Evolutionary conservation across 2,329 filamentous ascomycete genomes (phyloP), one percentile per base, ranked within the genome.

Genomic region (Exophiala dermatitidis): DNA sequence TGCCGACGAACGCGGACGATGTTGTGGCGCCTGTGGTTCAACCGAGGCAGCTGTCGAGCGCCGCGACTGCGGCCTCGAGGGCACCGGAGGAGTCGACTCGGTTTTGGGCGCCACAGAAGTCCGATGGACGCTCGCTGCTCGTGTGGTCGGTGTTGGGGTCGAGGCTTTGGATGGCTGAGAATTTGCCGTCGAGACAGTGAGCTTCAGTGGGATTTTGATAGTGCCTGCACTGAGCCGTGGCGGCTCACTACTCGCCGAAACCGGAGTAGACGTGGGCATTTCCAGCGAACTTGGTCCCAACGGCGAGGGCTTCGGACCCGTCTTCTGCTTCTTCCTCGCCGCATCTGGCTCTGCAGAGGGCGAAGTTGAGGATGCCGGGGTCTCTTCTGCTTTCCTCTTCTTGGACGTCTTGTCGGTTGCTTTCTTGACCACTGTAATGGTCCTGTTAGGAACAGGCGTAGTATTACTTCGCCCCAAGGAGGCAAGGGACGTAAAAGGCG

Each of bases 361-460:
- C 44, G 63, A 52, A 7, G 62, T 57, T 30, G 63, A 63, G 46
- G 61, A 58, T 6, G 66, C 64, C 2, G 70, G 70, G 19, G 70
- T 70, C 31, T 74, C 68, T 46, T 82, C 79, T 38, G 76, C 70
- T 63, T 82, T 83, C 48, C 80, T 74, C 66, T 83, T 83, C 46
- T 65, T 69, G 37, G 68, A 63, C 29, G 64, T 60, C 54, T 66
- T 67, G 44, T 57, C 57, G 40, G 62, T 57, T 48, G 54, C 56
- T 46, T 65, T 66, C 52, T 65, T 61, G 43, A 58, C 61, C 30
- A 58, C 52, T 44, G 54, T 53, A 26, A 32, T 32, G 12, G 53
- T 52, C 28, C 56, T 62, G 12, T 46, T 58, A 10, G 48, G 33
- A 52, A 63, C 59, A 42, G 61, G 47, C 52, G 65, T 61, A 53